These are phyloP conservation scores for Leishmania mexicana DNA, from an alignment of 208 protist species.

Conservation along the genomic window DNA sequence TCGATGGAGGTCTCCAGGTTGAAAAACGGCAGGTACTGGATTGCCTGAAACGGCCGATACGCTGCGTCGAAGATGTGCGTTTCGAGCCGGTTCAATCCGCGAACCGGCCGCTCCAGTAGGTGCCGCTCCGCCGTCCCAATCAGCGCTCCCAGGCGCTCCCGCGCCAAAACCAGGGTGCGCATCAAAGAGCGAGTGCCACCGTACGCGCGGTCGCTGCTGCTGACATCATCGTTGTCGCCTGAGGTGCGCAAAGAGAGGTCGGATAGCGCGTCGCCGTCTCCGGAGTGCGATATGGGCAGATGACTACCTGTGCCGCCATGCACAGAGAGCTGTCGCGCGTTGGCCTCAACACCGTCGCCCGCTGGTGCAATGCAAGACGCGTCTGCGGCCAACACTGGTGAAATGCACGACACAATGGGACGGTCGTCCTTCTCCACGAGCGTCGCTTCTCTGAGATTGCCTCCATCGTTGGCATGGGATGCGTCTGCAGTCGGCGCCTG, in stretches of 20 bases:
- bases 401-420: background rate
- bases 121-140: constrained; percentile 48
- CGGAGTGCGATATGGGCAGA: background rate
- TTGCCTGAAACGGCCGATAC: constrained; percentile 48
- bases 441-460: background rate
- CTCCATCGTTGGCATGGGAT: background rate
- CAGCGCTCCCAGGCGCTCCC: constrained; percentile 38
- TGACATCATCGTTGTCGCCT: background rate
- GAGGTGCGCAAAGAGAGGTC: constrained; percentile 9
- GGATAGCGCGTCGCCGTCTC: background rate
- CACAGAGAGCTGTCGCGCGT: background rate
- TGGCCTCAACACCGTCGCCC: background rate
- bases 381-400: background rate
- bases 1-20: constrained; percentile 88
- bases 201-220: background rate
- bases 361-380: background rate
- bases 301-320: background rate
- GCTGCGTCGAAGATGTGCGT: constrained; percentile 54
- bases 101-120: constrained; percentile 53
- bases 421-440: background rate
- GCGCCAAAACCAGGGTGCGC: constrained; percentile 16
- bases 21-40: constrained; percentile 84
- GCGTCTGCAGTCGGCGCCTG: background rate
- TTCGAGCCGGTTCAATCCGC: constrained; percentile 53
- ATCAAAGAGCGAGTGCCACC: constrained; percentile 12